Base-by-base conservation (phyloP, 495 filamentous ascomycete species). In the Acidomyces sp. region DNA sequence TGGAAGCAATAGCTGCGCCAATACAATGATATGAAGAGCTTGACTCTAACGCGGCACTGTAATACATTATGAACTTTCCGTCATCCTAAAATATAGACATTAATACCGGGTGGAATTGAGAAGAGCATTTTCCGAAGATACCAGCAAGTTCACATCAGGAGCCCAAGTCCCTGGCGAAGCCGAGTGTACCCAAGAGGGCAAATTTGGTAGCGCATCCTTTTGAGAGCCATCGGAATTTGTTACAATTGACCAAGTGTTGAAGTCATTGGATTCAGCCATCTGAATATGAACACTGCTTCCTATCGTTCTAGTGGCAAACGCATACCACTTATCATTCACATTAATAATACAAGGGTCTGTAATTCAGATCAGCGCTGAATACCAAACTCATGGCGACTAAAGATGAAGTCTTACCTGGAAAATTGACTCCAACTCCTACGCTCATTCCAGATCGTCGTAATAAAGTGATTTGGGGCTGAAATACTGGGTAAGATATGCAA, bases 1-100 rank as follows among this genome's bases (percentile, higher is more conserved):
- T 57, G 2, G 39, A 36, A 11, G 65, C 56, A 3, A 55, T 67
- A 5, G 66, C 66, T 10, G 57, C 59, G 21, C 66, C 66, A 20
- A 69, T 46, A 39, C 65, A 68, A 43, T 69, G 65, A 30, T 59
- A 57, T 31, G 34, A 46, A 5, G 38, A 10, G 37, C 60, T 48
- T 4, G 48, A 25, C 3, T 42, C 48, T 5, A 53, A 30, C 3
- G 49, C 37, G 5, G 62, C 65, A 28, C 56, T 51, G 33, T 59
- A 67, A 48, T 69, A 68, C 43, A 39, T 46, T 4, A 45, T 35
- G 27, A 46, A 39, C 18, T 29, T 46, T 3, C 36, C 43, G 15
- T 39, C 43, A 16, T 40, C 26, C 43, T 40, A 30, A 21, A 13
- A 43, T 18, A 35, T 38, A 11, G 23, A 20, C 34, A 12, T 34